Conservation (phyloP, 2,329 filamentous ascomycete genomes). For the Sporothrix pallida region DNA sequence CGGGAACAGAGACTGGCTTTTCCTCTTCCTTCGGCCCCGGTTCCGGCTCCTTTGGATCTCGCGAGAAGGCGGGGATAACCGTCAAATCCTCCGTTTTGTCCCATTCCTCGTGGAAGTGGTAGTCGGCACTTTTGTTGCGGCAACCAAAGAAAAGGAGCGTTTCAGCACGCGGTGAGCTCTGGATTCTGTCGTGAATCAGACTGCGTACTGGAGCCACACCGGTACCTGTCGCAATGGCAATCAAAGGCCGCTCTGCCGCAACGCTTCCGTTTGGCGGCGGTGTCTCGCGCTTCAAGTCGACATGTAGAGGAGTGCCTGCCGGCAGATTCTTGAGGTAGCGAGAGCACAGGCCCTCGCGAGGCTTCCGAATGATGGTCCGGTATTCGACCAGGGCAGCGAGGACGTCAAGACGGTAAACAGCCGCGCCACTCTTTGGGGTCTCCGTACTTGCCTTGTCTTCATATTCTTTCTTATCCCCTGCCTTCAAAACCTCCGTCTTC, state of each 20-base stretch:
- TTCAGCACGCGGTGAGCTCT: conserved; percentile 43
- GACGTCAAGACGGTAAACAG: conserved; percentile 62
- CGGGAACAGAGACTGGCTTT: background rate
- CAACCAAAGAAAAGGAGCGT: conserved; percentile 81
- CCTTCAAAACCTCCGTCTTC: conserved; percentile 10
- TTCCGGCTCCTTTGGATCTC: conserved; percentile 45
- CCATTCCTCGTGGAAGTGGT: conserved; percentile 84
- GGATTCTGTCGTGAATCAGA: conserved; percentile 75
- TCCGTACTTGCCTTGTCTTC: background rate
- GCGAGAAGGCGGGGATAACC: conserved; percentile 56
- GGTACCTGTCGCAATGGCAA: conserved; percentile 84
- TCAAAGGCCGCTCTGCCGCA: conserved; percentile 59
- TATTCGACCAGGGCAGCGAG: conserved; percentile 91
- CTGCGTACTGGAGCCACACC: conserved; percentile 84
- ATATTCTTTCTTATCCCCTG: background rate
- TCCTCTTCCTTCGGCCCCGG: background rate
- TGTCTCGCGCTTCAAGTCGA: conserved; percentile 63
- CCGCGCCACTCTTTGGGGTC: background rate
- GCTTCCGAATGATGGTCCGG: conserved; percentile 81
- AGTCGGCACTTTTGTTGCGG: conserved; percentile 76
- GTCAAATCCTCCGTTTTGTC: conserved; percentile 42
- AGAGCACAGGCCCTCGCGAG: conserved; percentile 87
- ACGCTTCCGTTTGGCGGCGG: conserved; percentile 51
- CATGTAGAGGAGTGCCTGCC: conserved; percentile 61
- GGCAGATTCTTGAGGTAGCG: conserved; percentile 75